Conservation (phyloP, 1,284 basidiomycete species). For the Ceratobasidium sp. region DNA sequence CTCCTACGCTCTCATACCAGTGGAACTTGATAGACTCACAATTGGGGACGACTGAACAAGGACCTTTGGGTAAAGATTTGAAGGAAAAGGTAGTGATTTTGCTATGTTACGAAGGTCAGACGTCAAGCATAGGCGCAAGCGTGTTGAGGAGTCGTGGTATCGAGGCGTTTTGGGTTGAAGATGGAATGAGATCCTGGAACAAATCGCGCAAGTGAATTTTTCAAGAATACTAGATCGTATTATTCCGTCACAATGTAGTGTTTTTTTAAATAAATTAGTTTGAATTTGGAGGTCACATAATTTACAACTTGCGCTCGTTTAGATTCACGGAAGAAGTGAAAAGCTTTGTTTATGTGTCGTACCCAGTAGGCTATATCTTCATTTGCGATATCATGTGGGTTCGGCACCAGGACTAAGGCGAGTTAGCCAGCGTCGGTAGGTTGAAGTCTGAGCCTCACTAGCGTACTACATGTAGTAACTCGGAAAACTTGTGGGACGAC, state of each 20-base stretch:
- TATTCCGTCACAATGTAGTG: background rate
- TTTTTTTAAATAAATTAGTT: background rate
- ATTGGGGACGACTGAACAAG: background rate
- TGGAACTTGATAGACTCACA: constrained; percentile 23
- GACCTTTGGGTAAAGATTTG: background rate
- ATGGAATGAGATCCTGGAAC: background rate
- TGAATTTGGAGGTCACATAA: background rate
- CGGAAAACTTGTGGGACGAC: too few relatives aligned
- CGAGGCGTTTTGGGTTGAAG: constrained; percentile 16
- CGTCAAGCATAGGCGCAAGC: background rate
- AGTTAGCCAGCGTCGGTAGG: too few relatives aligned
- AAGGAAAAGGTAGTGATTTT: constrained; percentile 1
- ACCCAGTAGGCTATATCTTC: too few relatives aligned
- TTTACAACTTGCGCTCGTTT: background rate
- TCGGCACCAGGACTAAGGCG: too few relatives aligned
- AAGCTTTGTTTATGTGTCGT: too few relatives aligned
- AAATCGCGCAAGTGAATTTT: background rate
- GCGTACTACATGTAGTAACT: too few relatives aligned
- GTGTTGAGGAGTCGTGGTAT: constrained; percentile 9
- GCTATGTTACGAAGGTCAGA: constrained; percentile 4
- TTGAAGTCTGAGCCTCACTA: too few relatives aligned
- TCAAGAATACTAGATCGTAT: background rate
- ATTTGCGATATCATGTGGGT: too few relatives aligned
- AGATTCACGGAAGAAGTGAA: background rate
- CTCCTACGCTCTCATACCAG: background rate